Evolutionary conservation across 805 yeast species (phyloP).

Genomic region (Kluyveromyces siamensis): DNA sequence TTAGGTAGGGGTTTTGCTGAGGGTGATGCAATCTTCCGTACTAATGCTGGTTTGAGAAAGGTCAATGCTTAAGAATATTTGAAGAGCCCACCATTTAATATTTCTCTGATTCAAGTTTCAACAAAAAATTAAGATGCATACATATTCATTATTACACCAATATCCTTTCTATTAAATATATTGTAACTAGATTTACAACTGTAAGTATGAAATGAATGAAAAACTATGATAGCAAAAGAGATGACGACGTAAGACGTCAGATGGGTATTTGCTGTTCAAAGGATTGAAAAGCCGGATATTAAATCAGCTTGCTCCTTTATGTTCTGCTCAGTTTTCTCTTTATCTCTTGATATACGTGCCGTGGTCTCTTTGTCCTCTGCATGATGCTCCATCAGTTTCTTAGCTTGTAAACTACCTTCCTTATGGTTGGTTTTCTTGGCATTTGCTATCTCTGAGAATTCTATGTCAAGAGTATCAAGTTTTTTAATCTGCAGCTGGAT

Average conservation of each 20-base stretch:
- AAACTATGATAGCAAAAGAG: background rate
- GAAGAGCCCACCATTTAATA: background rate
- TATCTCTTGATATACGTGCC: slow-evolving; percentile 12
- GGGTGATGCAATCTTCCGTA: slow-evolving; percentile 94
- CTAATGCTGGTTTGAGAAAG: slow-evolving; percentile 67
- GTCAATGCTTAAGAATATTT: slow-evolving; percentile 45
- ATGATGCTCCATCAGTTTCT: slow-evolving; percentile 19
- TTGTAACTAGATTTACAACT: background rate
- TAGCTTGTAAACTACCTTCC: slow-evolving; percentile 10
- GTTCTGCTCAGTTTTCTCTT: slow-evolving; percentile 22
- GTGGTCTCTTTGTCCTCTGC: slow-evolving; percentile 18
- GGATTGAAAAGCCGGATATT: slow-evolving; percentile 24
- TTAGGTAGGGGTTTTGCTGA: slow-evolving; percentile 97
- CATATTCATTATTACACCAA: background rate
- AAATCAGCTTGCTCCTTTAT: slow-evolving; percentile 26
- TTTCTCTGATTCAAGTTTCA: background rate
- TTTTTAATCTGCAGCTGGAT: slow-evolving; percentile 1
- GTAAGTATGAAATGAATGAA: background rate
- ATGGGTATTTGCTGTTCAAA: background rate
- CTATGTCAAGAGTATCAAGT: background rate
- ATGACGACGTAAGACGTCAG: background rate
- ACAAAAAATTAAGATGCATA: background rate
- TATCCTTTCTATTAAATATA: background rate
- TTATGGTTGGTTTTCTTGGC: background rate
- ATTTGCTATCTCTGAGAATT: background rate